Evolutionary conservation across 768 basidiomycete species (phyloP).

Genomic region (Phaeotremella skinneri): DNA sequence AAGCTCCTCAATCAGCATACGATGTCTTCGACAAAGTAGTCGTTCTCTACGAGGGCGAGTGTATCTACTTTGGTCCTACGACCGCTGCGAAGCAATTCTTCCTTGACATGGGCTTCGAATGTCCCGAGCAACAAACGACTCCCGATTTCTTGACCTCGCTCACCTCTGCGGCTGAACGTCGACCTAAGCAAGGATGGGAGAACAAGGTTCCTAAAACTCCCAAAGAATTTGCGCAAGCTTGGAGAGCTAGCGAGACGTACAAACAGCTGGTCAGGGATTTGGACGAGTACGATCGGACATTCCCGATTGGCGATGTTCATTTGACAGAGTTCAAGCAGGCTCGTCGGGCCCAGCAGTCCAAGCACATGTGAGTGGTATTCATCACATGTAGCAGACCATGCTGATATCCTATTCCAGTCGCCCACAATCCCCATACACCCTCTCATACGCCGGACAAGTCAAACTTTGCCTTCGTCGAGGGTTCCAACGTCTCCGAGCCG

Average conservation of each 20-base stretch:
- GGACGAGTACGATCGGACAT: conserved; percentile 58
- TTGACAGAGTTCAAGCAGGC: conserved; percentile 75
- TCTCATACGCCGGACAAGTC: conserved; percentile 57
- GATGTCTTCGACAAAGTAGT: conserved; percentile 57
- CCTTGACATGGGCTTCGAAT: conserved; percentile 56
- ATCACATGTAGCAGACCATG: conserved; percentile 75
- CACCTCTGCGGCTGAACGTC: conserved; percentile 79
- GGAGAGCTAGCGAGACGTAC: conserved; percentile 59
- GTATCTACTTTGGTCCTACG: conserved; percentile 57
- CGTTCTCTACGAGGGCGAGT: conserved; percentile 57
- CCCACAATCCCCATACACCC: conserved; percentile 54
- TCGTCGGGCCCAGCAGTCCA: conserved; percentile 63
- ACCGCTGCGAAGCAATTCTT: conserved; percentile 56
- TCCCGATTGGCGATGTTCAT: conserved; percentile 44
- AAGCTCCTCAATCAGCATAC: conserved; percentile 55
- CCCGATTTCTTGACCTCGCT: conserved; percentile 58
- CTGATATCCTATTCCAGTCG: conserved; percentile 59
- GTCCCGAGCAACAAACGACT: conserved; percentile 56
- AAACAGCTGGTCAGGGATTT: conserved; percentile 57
- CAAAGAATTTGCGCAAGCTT: conserved; percentile 59
- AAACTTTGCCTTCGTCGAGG: conserved; percentile 56
- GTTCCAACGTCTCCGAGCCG: conserved; percentile 56
- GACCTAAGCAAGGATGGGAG: conserved; percentile 65
- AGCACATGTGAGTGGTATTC: conserved; percentile 73
- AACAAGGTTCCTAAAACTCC: conserved; percentile 67